Evolutionary conservation across 768 basidiomycete species (phyloP).

Genomic region (Amanita thiersii): DNA sequence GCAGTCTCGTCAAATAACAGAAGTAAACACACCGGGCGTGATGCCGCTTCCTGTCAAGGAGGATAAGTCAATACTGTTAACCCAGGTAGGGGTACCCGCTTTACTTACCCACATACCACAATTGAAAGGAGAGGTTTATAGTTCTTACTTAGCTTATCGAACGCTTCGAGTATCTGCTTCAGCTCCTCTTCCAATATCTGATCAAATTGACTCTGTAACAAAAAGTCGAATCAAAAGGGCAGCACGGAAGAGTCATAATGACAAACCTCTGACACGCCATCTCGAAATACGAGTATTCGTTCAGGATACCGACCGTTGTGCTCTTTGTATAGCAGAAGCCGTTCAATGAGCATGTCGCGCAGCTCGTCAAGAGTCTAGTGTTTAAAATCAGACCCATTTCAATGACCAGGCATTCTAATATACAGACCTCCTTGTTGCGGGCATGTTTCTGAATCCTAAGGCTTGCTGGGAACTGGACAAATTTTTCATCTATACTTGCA

Average conservation of each 20-base stretch:
- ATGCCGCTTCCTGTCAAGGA: slow-evolving; percentile 66
- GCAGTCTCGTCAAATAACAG: slow-evolving; percentile 9
- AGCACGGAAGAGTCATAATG: no score
- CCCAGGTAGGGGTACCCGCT: no score
- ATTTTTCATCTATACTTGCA: slow-evolving; percentile 59
- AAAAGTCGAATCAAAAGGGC: no score
- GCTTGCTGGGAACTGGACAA: slow-evolving; percentile 75
- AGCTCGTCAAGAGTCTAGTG: slow-evolving; percentile 66
- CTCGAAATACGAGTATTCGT: slow-evolving; percentile 66
- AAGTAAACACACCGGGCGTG: slow-evolving; percentile 39
- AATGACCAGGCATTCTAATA: no score
- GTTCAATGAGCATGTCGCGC: slow-evolving; percentile 60
- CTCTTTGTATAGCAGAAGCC: slow-evolving; percentile 47
- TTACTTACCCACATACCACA: slow-evolving; percentile 58
- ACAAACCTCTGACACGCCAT: slow-evolving; percentile 65
- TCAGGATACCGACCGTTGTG: slow-evolving; percentile 54
- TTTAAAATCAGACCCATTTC: slow-evolving; percentile 6
- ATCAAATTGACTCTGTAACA: slow-evolving; percentile 61
- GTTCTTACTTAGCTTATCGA: slow-evolving; percentile 35
- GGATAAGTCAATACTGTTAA: no score
- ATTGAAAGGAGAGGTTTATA: slow-evolving; percentile 65
- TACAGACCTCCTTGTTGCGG: slow-evolving; percentile 33
- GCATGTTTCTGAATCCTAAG: slow-evolving; percentile 51
- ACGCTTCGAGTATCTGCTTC: slow-evolving; percentile 52
- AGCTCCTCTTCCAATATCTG: slow-evolving; percentile 53